phyloP scores from a whole-genome alignment of 208 protist genomes.

The Leishmania gerbilli region DNA sequence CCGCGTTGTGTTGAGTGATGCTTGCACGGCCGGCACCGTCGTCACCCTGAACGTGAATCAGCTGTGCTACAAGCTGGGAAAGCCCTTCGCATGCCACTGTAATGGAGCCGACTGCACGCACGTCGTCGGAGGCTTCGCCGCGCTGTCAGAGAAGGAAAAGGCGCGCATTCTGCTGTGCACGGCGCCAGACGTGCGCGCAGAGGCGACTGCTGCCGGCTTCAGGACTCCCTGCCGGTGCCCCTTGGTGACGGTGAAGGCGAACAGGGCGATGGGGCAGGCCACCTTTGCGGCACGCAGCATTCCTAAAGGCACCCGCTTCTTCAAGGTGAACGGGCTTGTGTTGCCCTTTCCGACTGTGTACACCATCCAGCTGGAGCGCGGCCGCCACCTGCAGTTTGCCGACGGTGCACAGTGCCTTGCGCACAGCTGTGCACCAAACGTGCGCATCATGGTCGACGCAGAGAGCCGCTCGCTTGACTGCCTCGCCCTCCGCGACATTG shows the following conservation, averaged over 20 bases:
- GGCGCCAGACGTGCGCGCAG: constrained; percentile 53
- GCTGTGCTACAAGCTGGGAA: constrained; percentile 49
- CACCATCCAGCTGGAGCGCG: constrained; percentile 71
- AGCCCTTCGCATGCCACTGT: constrained; percentile 62
- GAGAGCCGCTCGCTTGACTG: constrained; percentile 57
- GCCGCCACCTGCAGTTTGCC: constrained; percentile 78
- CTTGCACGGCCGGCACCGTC: constrained; percentile 36
- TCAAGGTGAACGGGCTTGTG: constrained; percentile 70
- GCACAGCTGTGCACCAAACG: constrained; percentile 87
- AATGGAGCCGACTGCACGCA: constrained; percentile 38
- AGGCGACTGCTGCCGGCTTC: constrained; percentile 58
- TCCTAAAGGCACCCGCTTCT: constrained; percentile 67
- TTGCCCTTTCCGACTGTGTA: constrained; percentile 84
- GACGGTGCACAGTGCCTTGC: constrained; percentile 85
- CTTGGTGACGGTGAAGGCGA: constrained; percentile 59
- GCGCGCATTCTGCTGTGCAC: constrained; percentile 58
- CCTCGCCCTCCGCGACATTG: constrained; percentile 76
- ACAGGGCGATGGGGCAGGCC: constrained; percentile 79
- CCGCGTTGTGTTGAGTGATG: constrained; percentile 53
- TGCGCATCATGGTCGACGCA: constrained; percentile 76
- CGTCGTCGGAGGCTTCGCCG: constrained; percentile 53
- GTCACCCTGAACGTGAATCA: constrained; percentile 84
- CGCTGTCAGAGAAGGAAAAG: constrained; percentile 47
- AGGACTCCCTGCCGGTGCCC: constrained; percentile 49
- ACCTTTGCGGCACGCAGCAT: constrained; percentile 75